These are phyloP conservation scores for Ophiostoma perfectum DNA, from an alignment of 2,329 filamentous ascomycete genomes.

Conservation along the genomic window DNA sequence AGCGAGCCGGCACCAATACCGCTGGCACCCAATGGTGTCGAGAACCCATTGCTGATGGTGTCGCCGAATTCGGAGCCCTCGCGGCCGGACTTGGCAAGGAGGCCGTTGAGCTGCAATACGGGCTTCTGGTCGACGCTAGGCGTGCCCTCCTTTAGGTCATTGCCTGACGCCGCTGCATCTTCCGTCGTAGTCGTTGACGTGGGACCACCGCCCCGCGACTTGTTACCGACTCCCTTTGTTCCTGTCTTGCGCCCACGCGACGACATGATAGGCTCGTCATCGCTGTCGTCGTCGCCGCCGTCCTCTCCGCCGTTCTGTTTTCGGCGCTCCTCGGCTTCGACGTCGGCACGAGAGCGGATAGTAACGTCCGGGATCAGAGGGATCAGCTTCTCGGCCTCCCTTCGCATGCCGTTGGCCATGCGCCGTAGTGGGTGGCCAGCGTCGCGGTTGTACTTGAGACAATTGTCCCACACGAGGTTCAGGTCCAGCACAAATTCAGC, in stretches of 20 bases:
- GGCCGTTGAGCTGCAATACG: constrained; percentile 59
- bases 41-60: constrained; percentile 71
- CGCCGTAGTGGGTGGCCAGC: constrained; percentile 80
- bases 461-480: constrained; percentile 95
- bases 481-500: constrained; percentile 90
- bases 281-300: constrained; percentile 83
- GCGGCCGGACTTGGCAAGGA: constrained; percentile 50
- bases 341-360: constrained; percentile 85
- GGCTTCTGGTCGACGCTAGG: constrained; percentile 72
- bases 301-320: constrained; percentile 82
- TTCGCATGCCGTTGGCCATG: constrained; percentile 94
- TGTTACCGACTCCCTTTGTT: constrained; percentile 67
- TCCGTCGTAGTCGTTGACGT: constrained; percentile 12
- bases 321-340: constrained; percentile 80
- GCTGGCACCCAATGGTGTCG: constrained; percentile 64
- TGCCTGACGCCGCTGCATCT: not conserved
- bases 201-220: constrained; percentile 47
- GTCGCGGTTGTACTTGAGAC: constrained; percentile 89
- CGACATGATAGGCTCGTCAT: constrained; percentile 97
- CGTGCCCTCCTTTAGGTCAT: constrained; percentile 62
- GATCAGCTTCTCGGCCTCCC: constrained; percentile 93
- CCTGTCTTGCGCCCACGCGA: constrained; percentile 85
- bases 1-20: constrained; percentile 42
- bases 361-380: constrained; percentile 89
- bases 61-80: constrained; percentile 76